These are phyloP conservation scores for Rhytidiadelphus loreus DNA, from an alignment of 225 moss, liverwort and hornwort species.

Conservation along the genomic window DNA sequence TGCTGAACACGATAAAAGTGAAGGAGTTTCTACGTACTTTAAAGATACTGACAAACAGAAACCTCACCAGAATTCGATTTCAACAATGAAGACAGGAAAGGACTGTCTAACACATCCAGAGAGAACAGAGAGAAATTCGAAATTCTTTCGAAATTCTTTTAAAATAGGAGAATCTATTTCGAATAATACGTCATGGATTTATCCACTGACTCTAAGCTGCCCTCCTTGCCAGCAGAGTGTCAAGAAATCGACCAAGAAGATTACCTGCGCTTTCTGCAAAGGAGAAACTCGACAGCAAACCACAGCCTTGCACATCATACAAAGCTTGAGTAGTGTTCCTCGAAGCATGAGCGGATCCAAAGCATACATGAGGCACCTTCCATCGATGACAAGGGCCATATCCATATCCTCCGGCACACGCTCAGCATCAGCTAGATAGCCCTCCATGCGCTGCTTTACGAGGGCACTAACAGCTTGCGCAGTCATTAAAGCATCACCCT, in stretches of 20 bases:
- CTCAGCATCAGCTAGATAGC: slow-evolving; percentile 47
- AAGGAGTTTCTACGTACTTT: background rate
- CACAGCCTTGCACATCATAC: slow-evolving; percentile 83
- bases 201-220: background rate
- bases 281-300: slow-evolving; percentile 97
- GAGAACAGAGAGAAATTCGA: background rate
- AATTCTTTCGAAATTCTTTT: background rate
- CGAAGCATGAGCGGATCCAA: slow-evolving; percentile 65
- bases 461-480: slow-evolving; percentile 61
- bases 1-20: background rate
- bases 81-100: background rate
- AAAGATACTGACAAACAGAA: background rate
- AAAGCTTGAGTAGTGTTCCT: slow-evolving; percentile 60
- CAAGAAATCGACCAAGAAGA: background rate
- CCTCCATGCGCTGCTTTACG: slow-evolving; percentile 54
- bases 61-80: background rate
- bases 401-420: slow-evolving; percentile 32
- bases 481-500: slow-evolving; percentile 75
- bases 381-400: slow-evolving; percentile 87
- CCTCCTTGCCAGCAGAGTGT: background rate
- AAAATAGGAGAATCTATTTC: background rate
- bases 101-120: background rate
- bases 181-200: background rate
- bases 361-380: slow-evolving; percentile 89
- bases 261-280: slow-evolving; percentile 87